Evolutionary conservation across 169 alveolate species (phyloP), one percentile per base, ranked within the genome.

Genomic region (Plasmodium cynomolgi): DNA sequence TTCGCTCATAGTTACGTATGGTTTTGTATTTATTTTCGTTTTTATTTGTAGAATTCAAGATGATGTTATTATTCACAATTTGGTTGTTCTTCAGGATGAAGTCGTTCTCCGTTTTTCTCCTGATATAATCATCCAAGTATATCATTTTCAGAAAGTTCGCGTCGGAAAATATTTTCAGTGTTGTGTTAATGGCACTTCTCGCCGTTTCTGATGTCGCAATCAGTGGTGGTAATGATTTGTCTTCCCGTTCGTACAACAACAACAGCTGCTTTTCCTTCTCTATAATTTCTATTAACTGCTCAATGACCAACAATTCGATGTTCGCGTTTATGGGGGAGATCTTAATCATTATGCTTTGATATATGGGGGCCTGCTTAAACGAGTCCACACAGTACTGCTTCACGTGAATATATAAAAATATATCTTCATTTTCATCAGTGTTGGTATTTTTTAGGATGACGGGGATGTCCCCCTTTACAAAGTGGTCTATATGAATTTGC

Each of bases 391-490:
- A 79, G 31, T 96, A 95, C 44, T 95, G 95, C 71, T 96, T 44
- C 47, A 93, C 96, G n/a, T 96, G 95, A 20, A 97, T 88, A 39
- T 97, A 95, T 91, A 97, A 97, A 79, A 98, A 93, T 15, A 96
- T 97, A 47, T 96, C 98, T 79, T 97, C 98, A 84, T 96, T 92
- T 37, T 95, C 95, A 33, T 96, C 73, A 75, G 93, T 97, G 20
- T 96, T 93, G 20, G 97, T 93, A 56, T 97, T 96, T 86, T 97
- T 97, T 71, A 98, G 92, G 13, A 98, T 97, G 44, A 97, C 99
- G 33, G 99, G 99, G 20, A 97, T 96, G 84, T 96, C 98, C 33
- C 98, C 99, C 77, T 95, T 97, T 41, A 98, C 97, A 72, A 98
- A 98, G 86, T 98, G 99, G 93, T 97, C 99, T 39, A 97, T 94